Evolutionary conservation across 495 filamentous ascomycete genomes (phyloP).

Genomic region (Penicillium flavigenum): DNA sequence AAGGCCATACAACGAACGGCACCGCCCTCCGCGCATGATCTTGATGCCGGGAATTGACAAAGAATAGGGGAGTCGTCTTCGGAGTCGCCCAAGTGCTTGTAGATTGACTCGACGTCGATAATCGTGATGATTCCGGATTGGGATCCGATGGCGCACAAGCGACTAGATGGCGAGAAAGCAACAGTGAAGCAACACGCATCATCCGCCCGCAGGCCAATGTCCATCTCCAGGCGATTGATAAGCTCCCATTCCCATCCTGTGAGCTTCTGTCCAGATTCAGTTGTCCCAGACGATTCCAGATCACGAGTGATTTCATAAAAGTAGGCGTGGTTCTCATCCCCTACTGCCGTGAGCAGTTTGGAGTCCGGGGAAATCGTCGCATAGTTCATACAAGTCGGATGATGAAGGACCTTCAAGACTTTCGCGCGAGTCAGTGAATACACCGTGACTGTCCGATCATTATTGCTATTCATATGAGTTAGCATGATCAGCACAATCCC

Average conservation of each 20-base stretch:
- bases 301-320: conserved; percentile 61
- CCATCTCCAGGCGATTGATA: conserved; percentile 37
- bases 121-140: conserved; percentile 70
- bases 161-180: conserved; percentile 68
- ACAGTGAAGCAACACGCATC: conserved; percentile 64
- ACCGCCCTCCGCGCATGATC: conserved; percentile 60
- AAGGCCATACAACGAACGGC: conserved; percentile 91
- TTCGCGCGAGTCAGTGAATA: conserved; percentile 66
- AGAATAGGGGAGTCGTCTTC: conserved; percentile 40
- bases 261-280: conserved; percentile 44
- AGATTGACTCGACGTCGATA: conserved; percentile 57
- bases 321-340: conserved; percentile 80
- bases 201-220: conserved; percentile 35
- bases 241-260: conserved; percentile 41
- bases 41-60: conserved; percentile 56
- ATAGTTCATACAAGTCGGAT: conserved; percentile 84
- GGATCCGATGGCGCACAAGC: conserved; percentile 67
- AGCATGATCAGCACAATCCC: conserved; percentile 1
- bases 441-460: conserved; percentile 81
- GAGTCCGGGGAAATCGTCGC: conserved; percentile 90
- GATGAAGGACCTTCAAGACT: conserved; percentile 64
- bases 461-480: conserved; percentile 58
- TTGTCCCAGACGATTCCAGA: conserved; percentile 40
- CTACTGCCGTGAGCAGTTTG: conserved; percentile 73
- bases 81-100: conserved; percentile 33